Base-by-base conservation (phyloP, 352 stramenopile species). In the Pythium insidiosum region DNA sequence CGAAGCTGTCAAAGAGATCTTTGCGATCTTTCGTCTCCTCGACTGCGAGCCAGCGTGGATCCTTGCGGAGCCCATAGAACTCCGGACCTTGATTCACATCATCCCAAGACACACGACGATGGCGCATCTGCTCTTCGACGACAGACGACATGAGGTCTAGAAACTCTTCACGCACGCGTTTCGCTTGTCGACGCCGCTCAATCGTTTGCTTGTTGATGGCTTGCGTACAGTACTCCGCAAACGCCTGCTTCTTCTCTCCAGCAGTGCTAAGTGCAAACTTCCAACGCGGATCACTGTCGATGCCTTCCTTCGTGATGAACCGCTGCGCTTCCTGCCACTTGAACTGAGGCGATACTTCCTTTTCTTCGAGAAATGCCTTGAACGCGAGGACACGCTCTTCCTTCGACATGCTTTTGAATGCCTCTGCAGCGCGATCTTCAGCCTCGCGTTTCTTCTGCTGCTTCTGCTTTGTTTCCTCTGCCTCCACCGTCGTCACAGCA, bases 181-280 rank as follows among this genome's bases (percentile, higher is more conserved):
- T 93, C n/a, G 80, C 63, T 24, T 80, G 46, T 9, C 74, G 72
- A 11, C 76, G 71, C 26, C 70, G 68, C 45, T 84, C 78, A 24
- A 89, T 81, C 3, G 62, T 82, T 22, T 70, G 61, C 34, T 75
- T 65, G 33, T 90, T 90, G 45, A 78, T 65, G 0, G 60, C 61
- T 25, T 89, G 78, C 16, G 77, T 87, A 29, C 73, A 85, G 42
- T 88, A 93, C 50, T 93, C 80, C 1, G 80, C 76, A 23, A 84
- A 90, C 9, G 70, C 72, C 45, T 93, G 80, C 34, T 93, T 93
- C 61, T 89, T 88, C 29, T 93, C 77, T 11, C 80, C 80, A 0
- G 83, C 69, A 0, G 68, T 86, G 1, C 53, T 48, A 10, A 90
- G 43, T 7, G 75, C 73, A 40, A 77, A 85, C 33, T 67, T 70